These are phyloP conservation scores for Cerrena zonata DNA, from an alignment of 1,284 basidiomycete species.

Conservation along the genomic window DNA sequence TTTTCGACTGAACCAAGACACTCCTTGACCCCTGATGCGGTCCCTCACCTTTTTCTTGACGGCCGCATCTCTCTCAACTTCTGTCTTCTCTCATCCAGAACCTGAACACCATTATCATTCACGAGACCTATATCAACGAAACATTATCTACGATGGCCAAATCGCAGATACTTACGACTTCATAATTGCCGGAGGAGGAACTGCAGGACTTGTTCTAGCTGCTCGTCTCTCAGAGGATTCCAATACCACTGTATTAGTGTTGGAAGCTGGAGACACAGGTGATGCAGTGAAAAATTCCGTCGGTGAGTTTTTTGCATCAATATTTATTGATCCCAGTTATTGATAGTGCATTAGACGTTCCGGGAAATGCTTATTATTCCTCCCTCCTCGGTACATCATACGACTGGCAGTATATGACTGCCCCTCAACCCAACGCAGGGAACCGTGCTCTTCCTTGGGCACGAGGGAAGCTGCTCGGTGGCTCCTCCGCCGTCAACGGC, in stretches of 20 bases:
- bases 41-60: slow-evolving; percentile 4
- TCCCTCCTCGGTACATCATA: slow-evolving; percentile 46
- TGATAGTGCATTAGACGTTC: slow-evolving; percentile 33
- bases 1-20: not conserved
- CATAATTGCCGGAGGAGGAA: slow-evolving; percentile 60
- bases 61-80: slow-evolving; percentile 5
- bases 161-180: slow-evolving; percentile 47
- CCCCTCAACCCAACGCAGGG: slow-evolving; percentile 39
- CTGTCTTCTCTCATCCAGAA: slow-evolving; percentile 1
- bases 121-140: slow-evolving; percentile 25
- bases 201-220: slow-evolving; percentile 70
- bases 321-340: slow-evolving; percentile 8
- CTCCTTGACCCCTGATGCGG: slow-evolving; percentile 4
- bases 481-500: slow-evolving; percentile 67
- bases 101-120: not conserved
- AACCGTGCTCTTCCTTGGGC: slow-evolving; percentile 46
- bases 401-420: slow-evolving; percentile 62
- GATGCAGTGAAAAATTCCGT: slow-evolving; percentile 37
- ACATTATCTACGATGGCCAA: slow-evolving; percentile 36
- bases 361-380: slow-evolving; percentile 46
- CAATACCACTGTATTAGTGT: slow-evolving; percentile 63
- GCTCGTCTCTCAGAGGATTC: slow-evolving; percentile 65
- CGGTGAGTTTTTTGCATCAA: slow-evolving; percentile 24
- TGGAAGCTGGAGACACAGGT: slow-evolving; percentile 67
- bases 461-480: slow-evolving; percentile 65